A percentile compares a stretch with the other conserved stretches of the same genome.
These are phyloP conservation scores for Dactylorhiza incarnata DNA, from an alignment of 106 monocot genomes.

Conservation along the genomic window DNA sequence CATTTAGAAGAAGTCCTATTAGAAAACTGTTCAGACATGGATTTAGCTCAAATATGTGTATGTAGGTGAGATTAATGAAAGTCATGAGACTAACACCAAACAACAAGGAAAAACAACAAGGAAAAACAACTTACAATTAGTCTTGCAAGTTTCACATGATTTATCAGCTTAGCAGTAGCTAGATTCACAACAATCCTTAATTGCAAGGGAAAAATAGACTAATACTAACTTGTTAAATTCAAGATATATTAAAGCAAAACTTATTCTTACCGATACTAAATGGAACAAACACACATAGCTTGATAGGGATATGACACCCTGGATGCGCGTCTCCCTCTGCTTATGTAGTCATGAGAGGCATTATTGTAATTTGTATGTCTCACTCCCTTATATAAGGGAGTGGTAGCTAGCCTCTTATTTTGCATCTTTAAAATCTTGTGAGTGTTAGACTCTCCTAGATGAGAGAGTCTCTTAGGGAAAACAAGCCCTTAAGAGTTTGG, in stretches of 20 bases:
- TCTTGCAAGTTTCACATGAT: background rate
- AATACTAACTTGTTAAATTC: no score
- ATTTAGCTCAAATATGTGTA: background rate
- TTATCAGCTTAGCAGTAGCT: background rate
- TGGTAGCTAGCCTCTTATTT: no score
- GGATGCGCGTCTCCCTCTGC: no score
- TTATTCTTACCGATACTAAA: background rate
- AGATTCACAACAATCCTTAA: background rate
- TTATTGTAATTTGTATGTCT: no score
- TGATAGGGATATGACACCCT: no score
- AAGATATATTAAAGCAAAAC: background rate
- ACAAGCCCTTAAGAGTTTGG: no score
- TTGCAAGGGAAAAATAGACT: background rate
- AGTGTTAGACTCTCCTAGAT: no score
- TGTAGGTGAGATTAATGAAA: background rate
- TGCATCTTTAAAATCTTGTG: no score
- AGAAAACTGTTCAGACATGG: background rate
- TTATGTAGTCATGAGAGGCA: no score
- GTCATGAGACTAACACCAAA: background rate
- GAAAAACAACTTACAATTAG: background rate
- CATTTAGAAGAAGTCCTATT: background rate
- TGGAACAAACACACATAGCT: background rate
- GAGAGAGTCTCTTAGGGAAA: no score
- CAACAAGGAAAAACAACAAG: no score
- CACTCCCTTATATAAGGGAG: no score